Conservation (phyloP, 2,329 filamentous ascomycete genomes). For the Alternaria sp. region DNA sequence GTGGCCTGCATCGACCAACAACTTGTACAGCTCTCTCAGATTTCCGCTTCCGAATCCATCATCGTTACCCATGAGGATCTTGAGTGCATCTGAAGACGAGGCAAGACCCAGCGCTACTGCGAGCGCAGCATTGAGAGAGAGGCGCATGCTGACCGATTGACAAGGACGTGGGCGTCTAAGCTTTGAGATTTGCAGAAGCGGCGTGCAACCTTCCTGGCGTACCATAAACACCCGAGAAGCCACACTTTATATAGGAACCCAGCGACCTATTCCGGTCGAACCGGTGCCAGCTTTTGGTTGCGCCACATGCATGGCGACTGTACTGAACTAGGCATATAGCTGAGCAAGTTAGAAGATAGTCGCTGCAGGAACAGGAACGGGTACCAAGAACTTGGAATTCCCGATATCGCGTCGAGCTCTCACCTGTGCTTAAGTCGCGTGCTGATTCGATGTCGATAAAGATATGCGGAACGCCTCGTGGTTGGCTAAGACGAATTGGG, state of each 20-base stretch:
- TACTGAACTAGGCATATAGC: not conserved
- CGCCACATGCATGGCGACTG: not conserved
- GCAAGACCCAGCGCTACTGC: constrained; percentile 28
- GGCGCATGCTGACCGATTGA: constrained; percentile 20
- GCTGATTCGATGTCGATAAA: constrained; percentile 14
- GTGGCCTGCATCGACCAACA: constrained; percentile 39
- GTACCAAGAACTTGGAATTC: not conserved
- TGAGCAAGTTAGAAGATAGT: not conserved
- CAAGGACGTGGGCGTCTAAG: not conserved
- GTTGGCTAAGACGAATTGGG: constrained; percentile 4
- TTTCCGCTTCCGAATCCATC: constrained; percentile 52
- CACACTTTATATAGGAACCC: constrained; percentile 1
- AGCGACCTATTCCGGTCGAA: not conserved
- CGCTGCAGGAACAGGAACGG: constrained; percentile 14
- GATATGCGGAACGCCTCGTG: not conserved
- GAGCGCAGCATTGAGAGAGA: constrained; percentile 24
- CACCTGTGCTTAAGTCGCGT: constrained; percentile 5
- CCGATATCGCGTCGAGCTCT: constrained; percentile 9
- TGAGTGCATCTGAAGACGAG: constrained; percentile 30
- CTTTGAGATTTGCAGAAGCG: not conserved
- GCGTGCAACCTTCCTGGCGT: not conserved
- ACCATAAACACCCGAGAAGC: not conserved
- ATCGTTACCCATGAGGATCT: constrained; percentile 52
- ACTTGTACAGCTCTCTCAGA: constrained; percentile 44
- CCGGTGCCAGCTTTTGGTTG: not conserved